Percentiles rank a stretch among this genome's conserved stretches.
phyloP scores from a whole-genome alignment of 139 green algal species.

The Gonium pectorale region DNA sequence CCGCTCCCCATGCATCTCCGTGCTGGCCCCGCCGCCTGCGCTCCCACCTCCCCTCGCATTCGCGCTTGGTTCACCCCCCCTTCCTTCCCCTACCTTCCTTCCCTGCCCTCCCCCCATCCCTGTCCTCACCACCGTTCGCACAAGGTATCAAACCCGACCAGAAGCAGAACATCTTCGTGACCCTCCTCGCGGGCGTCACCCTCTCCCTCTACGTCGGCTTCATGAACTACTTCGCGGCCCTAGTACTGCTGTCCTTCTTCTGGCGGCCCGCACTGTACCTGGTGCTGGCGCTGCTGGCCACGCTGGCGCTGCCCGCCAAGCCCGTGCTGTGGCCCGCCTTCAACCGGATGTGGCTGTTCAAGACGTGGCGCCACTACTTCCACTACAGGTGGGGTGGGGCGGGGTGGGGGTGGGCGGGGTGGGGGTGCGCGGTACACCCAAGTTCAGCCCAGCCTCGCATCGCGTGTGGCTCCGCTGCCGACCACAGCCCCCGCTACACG shows the following conservation, averaged over 20 bases:
- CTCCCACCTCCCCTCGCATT: too few relatives aligned
- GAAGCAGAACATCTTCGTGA: conserved; percentile 34
- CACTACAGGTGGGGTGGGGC: conserved; percentile 19
- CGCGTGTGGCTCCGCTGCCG: neutral
- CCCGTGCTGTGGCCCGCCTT: conserved; percentile 50
- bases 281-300: conserved; percentile 37
- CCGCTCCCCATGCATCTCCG: too few relatives aligned
- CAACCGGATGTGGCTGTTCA: conserved; percentile 53
- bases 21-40: too few relatives aligned
- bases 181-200: conserved; percentile 19
- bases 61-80: too few relatives aligned
- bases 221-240: conserved; percentile 41
- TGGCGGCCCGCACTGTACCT: conserved; percentile 17
- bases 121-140: neutral
- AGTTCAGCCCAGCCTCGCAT: too few relatives aligned
- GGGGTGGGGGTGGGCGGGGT: neutral
- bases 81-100: neutral
- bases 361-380: conserved; percentile 62
- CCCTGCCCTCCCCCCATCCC: neutral
- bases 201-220: conserved; percentile 39
- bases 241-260: conserved; percentile 32
- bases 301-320: conserved; percentile 38
- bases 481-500: too few relatives aligned
- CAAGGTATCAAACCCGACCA: conserved; percentile 19
- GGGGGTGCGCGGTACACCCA: too few relatives aligned